phyloP scores from a whole-genome alignment of 106 monocot species.

The Dendrobium officinale region DNA sequence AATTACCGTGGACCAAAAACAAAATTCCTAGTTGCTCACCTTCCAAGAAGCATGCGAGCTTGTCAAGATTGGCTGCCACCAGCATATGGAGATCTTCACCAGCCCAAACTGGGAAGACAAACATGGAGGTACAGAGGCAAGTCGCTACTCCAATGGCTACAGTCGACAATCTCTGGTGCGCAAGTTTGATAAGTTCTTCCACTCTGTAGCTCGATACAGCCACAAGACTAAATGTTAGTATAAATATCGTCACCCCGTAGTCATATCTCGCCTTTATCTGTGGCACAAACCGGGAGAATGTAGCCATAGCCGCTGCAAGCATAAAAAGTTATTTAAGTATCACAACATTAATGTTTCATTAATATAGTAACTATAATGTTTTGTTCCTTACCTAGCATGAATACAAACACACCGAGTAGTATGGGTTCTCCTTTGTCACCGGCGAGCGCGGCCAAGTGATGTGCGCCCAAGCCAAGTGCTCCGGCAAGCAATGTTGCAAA shows the following conservation, averaged over 20 bases:
- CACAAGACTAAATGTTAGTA: slow-evolving; percentile 69
- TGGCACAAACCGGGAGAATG: slow-evolving; percentile 64
- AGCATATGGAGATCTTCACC: slow-evolving; percentile 54
- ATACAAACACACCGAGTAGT: slow-evolving; percentile 49
- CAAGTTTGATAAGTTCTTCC: slow-evolving; percentile 42
- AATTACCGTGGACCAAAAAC: not conserved
- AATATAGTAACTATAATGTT: not conserved
- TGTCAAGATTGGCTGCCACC: slow-evolving; percentile 38
- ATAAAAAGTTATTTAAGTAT: not conserved
- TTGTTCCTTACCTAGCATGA: slow-evolving; percentile 30
- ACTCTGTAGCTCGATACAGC: slow-evolving; percentile 64
- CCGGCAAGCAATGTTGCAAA: slow-evolving; percentile 51
- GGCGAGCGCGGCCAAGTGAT: slow-evolving; percentile 28
- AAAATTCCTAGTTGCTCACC: slow-evolving; percentile 15
- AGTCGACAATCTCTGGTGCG: slow-evolving; percentile 52
- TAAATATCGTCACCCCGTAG: slow-evolving; percentile 75
- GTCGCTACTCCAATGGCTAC: slow-evolving; percentile 47
- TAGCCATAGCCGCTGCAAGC: slow-evolving; percentile 33
- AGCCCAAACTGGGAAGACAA: slow-evolving; percentile 61
- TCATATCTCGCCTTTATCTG: slow-evolving; percentile 68
- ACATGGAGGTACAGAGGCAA: slow-evolving; percentile 37
- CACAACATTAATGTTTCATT: too few relatives aligned
- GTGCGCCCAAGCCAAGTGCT: slow-evolving; percentile 46
- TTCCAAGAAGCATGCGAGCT: slow-evolving; percentile 54
- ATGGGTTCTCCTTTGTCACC: slow-evolving; percentile 53